Conservation (phyloP, 768 basidiomycete genomes). For the Mycena chlorophos region DNA sequence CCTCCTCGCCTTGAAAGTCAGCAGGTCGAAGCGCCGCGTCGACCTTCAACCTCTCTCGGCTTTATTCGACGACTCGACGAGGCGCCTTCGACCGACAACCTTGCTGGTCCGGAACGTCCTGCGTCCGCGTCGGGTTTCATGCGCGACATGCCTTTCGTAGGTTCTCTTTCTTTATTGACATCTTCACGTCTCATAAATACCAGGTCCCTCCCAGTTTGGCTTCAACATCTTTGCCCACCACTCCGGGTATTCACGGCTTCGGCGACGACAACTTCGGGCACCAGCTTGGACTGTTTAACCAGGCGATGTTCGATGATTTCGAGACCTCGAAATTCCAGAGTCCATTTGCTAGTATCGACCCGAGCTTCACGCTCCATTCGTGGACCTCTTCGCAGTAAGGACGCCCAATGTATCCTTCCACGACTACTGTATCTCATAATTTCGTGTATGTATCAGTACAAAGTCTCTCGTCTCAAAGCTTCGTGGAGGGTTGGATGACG, state of each 20-base stretch:
- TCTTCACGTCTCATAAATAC: conserved; percentile 25
- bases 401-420: not conserved
- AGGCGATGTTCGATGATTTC: too few species aligned
- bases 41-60: conserved; percentile 37
- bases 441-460: conserved; percentile 15
- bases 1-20: not conserved
- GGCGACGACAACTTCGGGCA: not conserved
- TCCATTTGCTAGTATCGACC: too few species aligned
- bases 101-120: conserved; percentile 19
- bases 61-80: conserved; percentile 17
- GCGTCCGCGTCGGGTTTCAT: conserved; percentile 23
- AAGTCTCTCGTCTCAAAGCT: not conserved
- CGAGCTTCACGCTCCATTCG: too few species aligned
- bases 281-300: not conserved
- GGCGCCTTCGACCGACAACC: conserved; percentile 10
- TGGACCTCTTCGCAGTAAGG: not conserved
- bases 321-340: too few species aligned
- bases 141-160: conserved; percentile 33
- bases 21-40: conserved; percentile 23
- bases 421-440: conserved; percentile 2
- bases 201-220: conserved; percentile 5
- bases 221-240: not conserved
- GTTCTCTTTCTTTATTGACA: conserved; percentile 1
- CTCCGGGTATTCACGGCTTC: not conserved
- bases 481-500: conserved; percentile 28